phyloP scores from a whole-genome alignment of 2,329 filamentous ascomycete species.

The Ophiobolus disseminans region DNA sequence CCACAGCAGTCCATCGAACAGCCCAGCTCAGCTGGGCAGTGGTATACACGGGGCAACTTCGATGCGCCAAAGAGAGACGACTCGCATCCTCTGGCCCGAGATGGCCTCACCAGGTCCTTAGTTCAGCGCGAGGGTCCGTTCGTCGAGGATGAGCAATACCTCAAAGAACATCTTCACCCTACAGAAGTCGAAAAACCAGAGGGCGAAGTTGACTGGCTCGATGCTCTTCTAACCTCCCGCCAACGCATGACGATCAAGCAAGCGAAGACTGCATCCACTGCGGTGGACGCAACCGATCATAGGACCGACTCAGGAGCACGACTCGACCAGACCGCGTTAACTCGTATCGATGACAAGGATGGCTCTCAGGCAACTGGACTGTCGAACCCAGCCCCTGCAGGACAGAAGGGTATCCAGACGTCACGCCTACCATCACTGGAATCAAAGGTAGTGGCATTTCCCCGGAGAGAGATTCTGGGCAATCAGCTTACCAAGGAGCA shows the following conservation, averaged over 20 bases:
- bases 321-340: no score
- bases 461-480: background rate
- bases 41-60: slow-evolving; percentile 18
- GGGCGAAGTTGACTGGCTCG: background rate
- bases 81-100: slow-evolving; percentile 39
- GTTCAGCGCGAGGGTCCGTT: background rate
- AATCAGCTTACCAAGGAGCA: background rate
- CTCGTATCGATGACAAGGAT: no score
- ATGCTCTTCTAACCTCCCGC: background rate
- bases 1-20: slow-evolving; percentile 14
- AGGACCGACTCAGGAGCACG: no score
- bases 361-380: background rate
- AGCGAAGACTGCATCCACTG: background rate
- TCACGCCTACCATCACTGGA: background rate
- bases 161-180: no score
- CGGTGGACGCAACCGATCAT: no score
- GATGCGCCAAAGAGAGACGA: slow-evolving; percentile 28
- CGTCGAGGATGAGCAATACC: no score
- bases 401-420: background rate
- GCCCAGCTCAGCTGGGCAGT: slow-evolving; percentile 1
- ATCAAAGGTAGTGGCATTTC: slow-evolving; percentile 1
- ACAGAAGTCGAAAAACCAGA: no score
- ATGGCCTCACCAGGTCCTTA: slow-evolving; percentile 39
- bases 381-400: no score
- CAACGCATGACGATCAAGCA: background rate